Base-by-base conservation (phyloP, 2,329 filamentous ascomycete species). In the Aureobasidium sp. region DNA sequence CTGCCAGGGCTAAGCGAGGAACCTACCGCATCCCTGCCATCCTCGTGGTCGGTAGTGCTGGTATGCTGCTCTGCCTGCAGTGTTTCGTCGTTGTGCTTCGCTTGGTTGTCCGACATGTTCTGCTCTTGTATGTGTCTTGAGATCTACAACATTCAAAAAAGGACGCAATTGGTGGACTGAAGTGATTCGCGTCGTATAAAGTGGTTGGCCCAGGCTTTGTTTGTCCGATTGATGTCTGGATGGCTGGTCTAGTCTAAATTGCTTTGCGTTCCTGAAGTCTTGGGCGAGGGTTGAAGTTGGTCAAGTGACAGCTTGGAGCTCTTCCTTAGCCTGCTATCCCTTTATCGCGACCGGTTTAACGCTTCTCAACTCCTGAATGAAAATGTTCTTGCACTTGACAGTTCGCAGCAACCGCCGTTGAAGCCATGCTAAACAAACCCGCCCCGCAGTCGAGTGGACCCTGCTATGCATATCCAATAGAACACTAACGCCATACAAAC, bases 1-100 rank as follows among this genome's bases (percentile, higher is more conserved):
- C 10, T 29, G 50, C 20, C 7, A n/a, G 15, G 13, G 9, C n/a
- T 46, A 52, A 44, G 41, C 46, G 29, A 57, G 46, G 61, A 48
- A 60, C 62, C 52, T 50, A 63, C 62, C 17, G 34, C 29, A 56
- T 62, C 61, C 62, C 56, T 63, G 29, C 47, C 55, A 29, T 58
- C 44, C 44, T 53, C 62, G 10, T 48, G 46, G 46, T 47, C 48
- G 44, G 29, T 34, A 23, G 10, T 46, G 36, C 9, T 32, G 36
- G 36, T 47, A 46, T 63, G 46, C 47, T 59, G 42, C 32, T 9
- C 52, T 27, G 42, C 36, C 52, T 57, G 52, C 52, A 52, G 46
- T 10, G 27, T 51, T 23, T 63, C 46, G 42, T 63, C 61, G 41
- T 52, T 46, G 34, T 47, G 42, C 44, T 58, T 51, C 17, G n/a